Evolutionary conservation across 805 yeast genomes (phyloP), one percentile per base, ranked within the genome.

Genomic region (Yarrowia bubula): DNA sequence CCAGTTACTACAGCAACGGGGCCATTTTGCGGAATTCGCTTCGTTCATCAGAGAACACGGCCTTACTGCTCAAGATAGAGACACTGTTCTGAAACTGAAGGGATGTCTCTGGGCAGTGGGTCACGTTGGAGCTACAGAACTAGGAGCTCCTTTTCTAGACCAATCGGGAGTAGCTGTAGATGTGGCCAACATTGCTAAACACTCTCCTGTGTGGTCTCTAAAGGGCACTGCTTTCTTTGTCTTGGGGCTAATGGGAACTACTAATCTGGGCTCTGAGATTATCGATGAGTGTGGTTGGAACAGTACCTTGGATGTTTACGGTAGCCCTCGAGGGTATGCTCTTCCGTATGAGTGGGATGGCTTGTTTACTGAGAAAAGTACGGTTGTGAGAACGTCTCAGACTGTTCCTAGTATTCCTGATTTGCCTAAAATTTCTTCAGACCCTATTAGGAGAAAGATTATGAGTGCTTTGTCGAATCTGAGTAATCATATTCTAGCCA

Each of bases 21-120:
- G 83, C 9, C 73, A 76, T 58, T 71, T 79, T 41, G 68, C 67
- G 17, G 67, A 64, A 14, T 73, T 79, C 66, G 75, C 75, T 7
- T 67, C 68, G 32, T 75, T 69, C 62, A 69, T 77, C 31, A 66
- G 66, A 8, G 69, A 67, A 22, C 69, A 74, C 51, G 65, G 68
- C 50, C 61, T 68, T 31, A 70, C 68, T 8, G 65, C 62, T 4
- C 70, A 68, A 14, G 80, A 76, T 18, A 77, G 76, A 5, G 79
- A 79, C 7, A 75, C 76, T 17, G 66, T 78, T 17, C 38, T 77
- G 8, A 81, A 80, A 67, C 74, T 93, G 31, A 90, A 90, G 71
- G 89, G 92, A 10, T 84, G 88, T 38, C 70, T 93, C 39, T 93
- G 98, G 98, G 86, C 96, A 1, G 79, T 90, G 38, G 98, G 97